A percentile compares a stretch with the other conserved stretches of the same genome.
Conservation (phyloP, 371 early-diverging fungal species). For the Amoeboaphelidium protococcarum region DNA sequence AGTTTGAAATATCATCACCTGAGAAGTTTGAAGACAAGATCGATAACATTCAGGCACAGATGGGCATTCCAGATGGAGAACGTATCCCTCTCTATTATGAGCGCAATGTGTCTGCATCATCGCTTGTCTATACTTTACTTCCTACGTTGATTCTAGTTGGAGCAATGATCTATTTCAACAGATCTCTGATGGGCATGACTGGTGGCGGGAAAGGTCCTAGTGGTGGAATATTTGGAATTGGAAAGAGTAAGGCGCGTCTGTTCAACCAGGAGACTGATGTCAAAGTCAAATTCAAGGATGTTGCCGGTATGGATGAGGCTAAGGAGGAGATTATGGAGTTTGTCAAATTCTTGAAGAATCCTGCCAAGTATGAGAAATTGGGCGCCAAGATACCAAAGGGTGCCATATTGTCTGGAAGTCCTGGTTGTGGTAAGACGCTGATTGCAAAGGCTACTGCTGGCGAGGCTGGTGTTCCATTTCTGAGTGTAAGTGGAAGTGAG, state of each 20-base stretch:
- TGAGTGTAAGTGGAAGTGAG: slow-evolving; percentile 94
- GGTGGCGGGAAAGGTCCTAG: slow-evolving; percentile 17
- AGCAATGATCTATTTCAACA: slow-evolving; percentile 52
- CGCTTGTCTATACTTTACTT: slow-evolving; percentile 11
- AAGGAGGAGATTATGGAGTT: slow-evolving; percentile 99
- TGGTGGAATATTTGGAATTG: slow-evolving; percentile 79
- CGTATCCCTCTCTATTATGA: neutral
- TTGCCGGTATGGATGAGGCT: slow-evolving; percentile 98
- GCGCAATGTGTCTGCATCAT: neutral
- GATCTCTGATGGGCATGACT: slow-evolving; percentile 36
- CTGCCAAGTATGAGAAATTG: slow-evolving; percentile 75
- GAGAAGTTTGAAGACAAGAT: neutral
- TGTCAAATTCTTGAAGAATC: slow-evolving; percentile 91
- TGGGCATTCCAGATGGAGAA: neutral
- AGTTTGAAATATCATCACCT: neutral
- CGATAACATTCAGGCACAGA: neutral
- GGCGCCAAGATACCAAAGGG: slow-evolving; percentile 99
- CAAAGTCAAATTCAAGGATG: slow-evolving; percentile 92
- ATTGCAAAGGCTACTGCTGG: slow-evolving; percentile 97
- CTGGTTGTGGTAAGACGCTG: slow-evolving; percentile 90
- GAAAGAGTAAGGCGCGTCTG: slow-evolving; percentile 82
- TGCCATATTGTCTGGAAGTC: slow-evolving; percentile 94
- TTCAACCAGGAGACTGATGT: slow-evolving; percentile 89
- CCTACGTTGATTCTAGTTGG: slow-evolving; percentile 77
- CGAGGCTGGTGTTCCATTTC: slow-evolving; percentile 91